Evolutionary conservation across 257 asterid species (phyloP), one percentile per base, ranked within the genome.

Genomic region (Linaria vulgaris): DNA sequence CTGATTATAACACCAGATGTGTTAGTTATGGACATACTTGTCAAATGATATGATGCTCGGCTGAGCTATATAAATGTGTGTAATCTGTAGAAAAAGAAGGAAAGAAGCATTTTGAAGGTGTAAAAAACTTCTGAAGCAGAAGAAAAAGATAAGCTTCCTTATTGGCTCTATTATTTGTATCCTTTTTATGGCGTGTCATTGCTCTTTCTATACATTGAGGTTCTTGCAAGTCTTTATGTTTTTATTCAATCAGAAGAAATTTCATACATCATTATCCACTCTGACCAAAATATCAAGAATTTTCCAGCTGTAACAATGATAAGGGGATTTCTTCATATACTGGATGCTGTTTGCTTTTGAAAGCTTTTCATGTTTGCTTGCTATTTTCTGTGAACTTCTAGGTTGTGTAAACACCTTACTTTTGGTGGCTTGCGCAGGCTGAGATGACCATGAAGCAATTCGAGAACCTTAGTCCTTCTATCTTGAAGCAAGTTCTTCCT

Each of bases 391-490:
- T 54, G 31, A 12, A 12, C 25, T 43, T 19, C 21, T 9, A 23
- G 70, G 68, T 20, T 22, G 3, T 60, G 5, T 27, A 50, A 38
- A 37, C 57, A 3, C 60, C 5, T 9, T 66, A 25, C 19, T 9
- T 12, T 65, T 21, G 30, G 34, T 20, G 24, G 58, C 44, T 38
- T 67, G 64, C 72, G 41, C 85, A 91, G 96, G 98, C 98, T 45
- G 96, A 88, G 81, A 84, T 91, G 95, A 91, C 98, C 23, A 76
- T 78, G 69, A 91, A 86, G 76, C 98, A 88, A 74, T 71, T 91
- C 73, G 95, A 84, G 77, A 91, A 82, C 77, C 90, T 91, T 38
- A 77, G 98, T 82, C 98, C 98, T 68, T 74, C 96, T 68, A 78
- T 91, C 27, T 56, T 88, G 86, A 91, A 88, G 82, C 98, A 91